Percentiles rank a stretch among this genome's conserved stretches.
Conservation (phyloP, 768 basidiomycete genomes). For the Tulasnella sp. region DNA sequence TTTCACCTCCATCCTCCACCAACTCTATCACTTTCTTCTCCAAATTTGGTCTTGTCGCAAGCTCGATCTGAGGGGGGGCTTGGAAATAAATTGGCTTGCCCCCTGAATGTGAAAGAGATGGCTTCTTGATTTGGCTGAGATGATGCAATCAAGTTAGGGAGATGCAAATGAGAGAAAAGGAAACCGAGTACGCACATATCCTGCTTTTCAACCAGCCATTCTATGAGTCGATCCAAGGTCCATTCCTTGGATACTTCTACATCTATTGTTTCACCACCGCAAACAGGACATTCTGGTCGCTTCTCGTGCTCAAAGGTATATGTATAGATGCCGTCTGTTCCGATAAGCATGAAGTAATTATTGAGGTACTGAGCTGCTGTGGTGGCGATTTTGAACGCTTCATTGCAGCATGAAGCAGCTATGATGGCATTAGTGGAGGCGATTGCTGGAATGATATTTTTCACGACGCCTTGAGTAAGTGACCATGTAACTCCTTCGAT, state of each 20-base stretch:
- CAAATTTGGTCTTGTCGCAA: conserved; percentile 81
- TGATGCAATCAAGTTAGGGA: neutral
- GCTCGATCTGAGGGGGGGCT: conserved; percentile 82
- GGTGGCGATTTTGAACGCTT: conserved; percentile 98
- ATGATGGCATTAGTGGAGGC: conserved; percentile 98
- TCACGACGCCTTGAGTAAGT: conserved; percentile 94
- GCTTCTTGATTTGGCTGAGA: conserved; percentile 87
- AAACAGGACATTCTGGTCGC: conserved; percentile 89
- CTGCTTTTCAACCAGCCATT: conserved; percentile 73
- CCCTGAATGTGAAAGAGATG: conserved; percentile 63
- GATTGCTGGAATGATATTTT: conserved; percentile 98
- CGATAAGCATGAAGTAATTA: conserved; percentile 98
- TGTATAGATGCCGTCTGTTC: conserved; percentile 91
- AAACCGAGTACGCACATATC: conserved; percentile 56
- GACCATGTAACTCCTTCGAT: conserved; percentile 99
- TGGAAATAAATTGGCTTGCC: conserved; percentile 79
- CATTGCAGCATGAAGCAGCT: conserved; percentile 94
- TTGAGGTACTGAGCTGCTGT: conserved; percentile 87
- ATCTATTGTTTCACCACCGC: conserved; percentile 79
- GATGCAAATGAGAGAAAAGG: neutral
- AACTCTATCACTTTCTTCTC: conserved; percentile 76
- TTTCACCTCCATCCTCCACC: conserved; percentile 57
- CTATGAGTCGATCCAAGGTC: conserved; percentile 80
- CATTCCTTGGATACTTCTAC: conserved; percentile 53
- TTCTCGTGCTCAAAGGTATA: conserved; percentile 95